Percentiles rank a stretch among this genome's conserved stretches.
These are phyloP conservation scores for Elymus sibiricus DNA, from an alignment of 176 grass and related monocot genomes.

Conservation along the genomic window DNA sequence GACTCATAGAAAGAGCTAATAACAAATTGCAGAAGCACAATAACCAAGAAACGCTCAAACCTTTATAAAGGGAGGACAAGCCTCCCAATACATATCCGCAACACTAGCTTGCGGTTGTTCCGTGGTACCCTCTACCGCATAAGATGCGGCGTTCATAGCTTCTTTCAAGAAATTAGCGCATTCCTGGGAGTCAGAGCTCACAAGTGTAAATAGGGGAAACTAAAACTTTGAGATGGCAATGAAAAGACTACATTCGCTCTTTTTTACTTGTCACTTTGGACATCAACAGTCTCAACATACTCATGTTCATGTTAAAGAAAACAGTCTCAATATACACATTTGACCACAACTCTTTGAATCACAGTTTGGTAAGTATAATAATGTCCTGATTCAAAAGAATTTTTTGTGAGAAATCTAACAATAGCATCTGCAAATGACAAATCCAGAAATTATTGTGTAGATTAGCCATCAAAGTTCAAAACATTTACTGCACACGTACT, in stretches of 20 bases:
- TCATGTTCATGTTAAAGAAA: not conserved
- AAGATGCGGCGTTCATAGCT: slow-evolving; percentile 32
- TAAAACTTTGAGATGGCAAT: slow-evolving; percentile 14
- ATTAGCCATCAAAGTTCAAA: not conserved
- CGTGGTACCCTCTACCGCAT: slow-evolving; percentile 19
- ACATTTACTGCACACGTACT: not conserved
- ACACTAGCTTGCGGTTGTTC: slow-evolving; percentile 41
- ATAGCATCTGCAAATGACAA: not conserved
- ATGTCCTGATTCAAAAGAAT: not conserved
- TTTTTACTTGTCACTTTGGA: not conserved
- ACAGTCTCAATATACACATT: not conserved
- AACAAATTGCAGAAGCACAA: not conserved
- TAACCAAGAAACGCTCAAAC: slow-evolving; percentile 16
- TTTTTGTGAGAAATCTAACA: not conserved
- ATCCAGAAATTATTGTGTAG: not conserved
- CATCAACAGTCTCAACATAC: not conserved
- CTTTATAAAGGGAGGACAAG: slow-evolving; percentile 64
- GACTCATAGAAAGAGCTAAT: not conserved
- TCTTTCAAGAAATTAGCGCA: slow-evolving; percentile 68
- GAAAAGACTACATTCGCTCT: not conserved
- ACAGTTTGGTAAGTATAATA: not conserved
- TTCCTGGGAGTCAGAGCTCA: slow-evolving; percentile 38
- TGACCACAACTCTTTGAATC: not conserved
- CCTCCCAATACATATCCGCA: slow-evolving; percentile 50
- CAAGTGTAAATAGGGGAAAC: not conserved